Evolutionary conservation across 2,329 filamentous ascomycete genomes (phyloP).

Genomic region (Ascochyta rabiei): DNA sequence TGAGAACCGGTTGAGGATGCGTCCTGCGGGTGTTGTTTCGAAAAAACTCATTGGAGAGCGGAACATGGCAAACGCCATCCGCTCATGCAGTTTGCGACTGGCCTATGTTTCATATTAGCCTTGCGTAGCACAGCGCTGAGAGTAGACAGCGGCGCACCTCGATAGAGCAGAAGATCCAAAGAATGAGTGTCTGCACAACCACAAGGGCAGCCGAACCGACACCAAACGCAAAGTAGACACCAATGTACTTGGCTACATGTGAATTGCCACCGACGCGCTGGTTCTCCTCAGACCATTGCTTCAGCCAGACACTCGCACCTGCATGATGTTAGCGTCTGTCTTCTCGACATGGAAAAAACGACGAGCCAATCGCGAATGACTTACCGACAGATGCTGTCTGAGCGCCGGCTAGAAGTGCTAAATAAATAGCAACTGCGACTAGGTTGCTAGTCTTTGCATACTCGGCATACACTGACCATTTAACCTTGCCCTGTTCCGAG

Average conservation of each 20-base stretch:
- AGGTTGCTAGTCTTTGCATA: conserved; percentile 96
- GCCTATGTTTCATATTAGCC: conserved; percentile 61
- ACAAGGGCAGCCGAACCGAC: conserved; percentile 84
- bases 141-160: conserved; percentile 66
- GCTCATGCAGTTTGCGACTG: conserved; percentile 92
- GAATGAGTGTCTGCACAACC: conserved; percentile 87
- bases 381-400: conserved; percentile 82
- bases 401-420: conserved; percentile 75
- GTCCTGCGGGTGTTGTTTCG: conserved; percentile 93
- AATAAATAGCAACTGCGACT: conserved; percentile 79
- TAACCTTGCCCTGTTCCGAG: conserved; percentile 94
- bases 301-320: conserved; percentile 90
- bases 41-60: conserved; percentile 98
- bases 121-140: conserved; percentile 16
- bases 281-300: conserved; percentile 87
- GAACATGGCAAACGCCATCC: conserved; percentile 97
- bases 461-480: conserved; percentile 92
- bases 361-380: conserved; percentile 40
- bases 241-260: conserved; percentile 85
- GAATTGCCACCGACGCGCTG: conserved; percentile 70
- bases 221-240: conserved; percentile 94
- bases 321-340: conserved; percentile 34
- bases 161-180: conserved; percentile 99
- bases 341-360: conserved; percentile 25
- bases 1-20: conserved; percentile 95